These are phyloP conservation scores for Tilletia indica DNA, from an alignment of 1,284 basidiomycete genomes.

Conservation along the genomic window DNA sequence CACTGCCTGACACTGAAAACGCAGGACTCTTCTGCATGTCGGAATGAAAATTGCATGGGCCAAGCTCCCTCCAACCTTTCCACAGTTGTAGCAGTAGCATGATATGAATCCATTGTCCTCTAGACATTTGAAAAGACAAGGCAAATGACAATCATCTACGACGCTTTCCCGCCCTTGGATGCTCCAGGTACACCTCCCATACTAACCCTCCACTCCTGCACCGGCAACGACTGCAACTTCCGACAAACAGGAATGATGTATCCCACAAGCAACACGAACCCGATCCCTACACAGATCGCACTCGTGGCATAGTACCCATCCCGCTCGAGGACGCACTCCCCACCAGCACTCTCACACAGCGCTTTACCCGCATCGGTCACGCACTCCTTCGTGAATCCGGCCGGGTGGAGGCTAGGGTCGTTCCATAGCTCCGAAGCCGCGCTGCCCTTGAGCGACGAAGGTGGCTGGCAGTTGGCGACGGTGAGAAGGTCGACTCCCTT, in stretches of 20 bases:
- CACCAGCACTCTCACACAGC: conserved; percentile 72
- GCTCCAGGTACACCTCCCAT: background rate
- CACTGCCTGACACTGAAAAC: too few relatives aligned
- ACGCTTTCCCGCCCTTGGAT: conserved; percentile 3
- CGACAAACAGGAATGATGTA: conserved; percentile 82
- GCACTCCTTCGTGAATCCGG: conserved; percentile 2
- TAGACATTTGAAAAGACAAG: background rate
- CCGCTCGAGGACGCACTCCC: conserved; percentile 74
- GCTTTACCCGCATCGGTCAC: conserved; percentile 66
- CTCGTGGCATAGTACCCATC: conserved; percentile 93
- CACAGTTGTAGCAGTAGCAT: background rate
- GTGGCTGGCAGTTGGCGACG: conserved; percentile 34
- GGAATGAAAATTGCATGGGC: too few relatives aligned
- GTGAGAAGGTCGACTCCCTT: conserved; percentile 61
- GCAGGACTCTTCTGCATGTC: too few relatives aligned
- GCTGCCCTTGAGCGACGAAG: conserved; percentile 8
- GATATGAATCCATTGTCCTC: background rate
- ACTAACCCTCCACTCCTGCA: conserved; percentile 43
- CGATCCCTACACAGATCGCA: conserved; percentile 73
- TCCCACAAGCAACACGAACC: conserved; percentile 69
- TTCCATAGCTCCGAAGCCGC: conserved; percentile 15
- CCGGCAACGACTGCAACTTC: conserved; percentile 67
- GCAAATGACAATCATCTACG: background rate
- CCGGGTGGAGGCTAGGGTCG: background rate
- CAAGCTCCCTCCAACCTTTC: too few relatives aligned